Evolutionary conservation across 2,329 filamentous ascomycete species (phyloP), one percentile per base, ranked within the genome.

Genomic region (Macrophomina tecta): DNA sequence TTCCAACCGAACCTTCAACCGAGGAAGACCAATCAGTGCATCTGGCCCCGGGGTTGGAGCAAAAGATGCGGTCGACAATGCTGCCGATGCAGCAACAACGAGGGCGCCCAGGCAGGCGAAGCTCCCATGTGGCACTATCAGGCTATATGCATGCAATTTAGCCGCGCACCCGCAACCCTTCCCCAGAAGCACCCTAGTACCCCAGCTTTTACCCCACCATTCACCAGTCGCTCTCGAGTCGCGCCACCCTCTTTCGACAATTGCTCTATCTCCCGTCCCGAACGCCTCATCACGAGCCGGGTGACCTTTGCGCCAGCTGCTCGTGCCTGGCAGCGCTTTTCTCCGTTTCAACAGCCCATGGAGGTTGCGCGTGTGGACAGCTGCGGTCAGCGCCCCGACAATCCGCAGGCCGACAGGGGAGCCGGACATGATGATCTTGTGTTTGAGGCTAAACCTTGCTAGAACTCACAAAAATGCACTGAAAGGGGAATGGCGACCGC

Each of bases 201-300:
- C 58, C 58, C 58, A 62, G 58, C 58, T 62, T 62, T 62, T 62
- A 62, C 58, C 58, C 58, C 58, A 62, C 58, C 45, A 62, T 49
- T 62, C 42, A 62, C 30, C 42, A 34, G 45, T 32, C 23, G 34
- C 45, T 12, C 30, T 62, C 32, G n/a, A 40, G 58, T 62, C 58
- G 58, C 45, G 32, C 58, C 58, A 62, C 32, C 32, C 9, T 62
- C 58, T 62, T 38, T 18, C 58, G 58, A 62, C 58, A 23, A 9
- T 36, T 28, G 28, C 32, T 14, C 28, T 46, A 14, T 60, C 14
- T 32, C 18, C 40, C 42, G 12, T 8, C 56, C 23, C 23, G 28
- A 14, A 46, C 30, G 28, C 40, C 56, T 36, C 58, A 49, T 32
- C 11, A 14, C 18, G 9, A 6, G 5, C 30, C 30, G 16, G 45